Base-by-base conservation (phyloP, 192 early-diverging fungal genomes). In the Ambispora gerdemannii region DNA sequence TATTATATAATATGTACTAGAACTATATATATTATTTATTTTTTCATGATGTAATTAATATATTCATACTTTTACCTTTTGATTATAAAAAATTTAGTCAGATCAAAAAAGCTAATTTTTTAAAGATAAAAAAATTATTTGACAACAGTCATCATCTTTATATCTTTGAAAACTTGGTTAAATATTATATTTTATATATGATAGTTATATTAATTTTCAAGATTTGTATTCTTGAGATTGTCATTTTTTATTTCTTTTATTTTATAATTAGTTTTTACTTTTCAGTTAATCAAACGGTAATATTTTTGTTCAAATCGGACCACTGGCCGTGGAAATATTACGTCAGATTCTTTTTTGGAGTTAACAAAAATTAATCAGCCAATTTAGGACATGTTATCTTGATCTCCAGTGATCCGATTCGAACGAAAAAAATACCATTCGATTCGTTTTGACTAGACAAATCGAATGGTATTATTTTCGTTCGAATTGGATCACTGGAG, bases 331-430 rank as follows among this genome's bases (percentile, higher is more conserved):
- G 50, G 50, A 30, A 65, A 27, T 7, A 24, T 0, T n/a, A n/a
- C n/a, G n/a, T n/a, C n/a, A n/a, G n/a, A n/a, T n/a, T 49, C 28
- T 49, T 53, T 49, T 61, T 64, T 64, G 64, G 61, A 72, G 50
- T 34, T 61, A 25, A 65, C 66, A 43, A 32, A 63, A 3, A 50
- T 36, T 50, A 65, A 36, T n/a, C n/a, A 72, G 4, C 65, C n/a
- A 1, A 72, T 72, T n/a, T 65, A 72, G 43, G 65, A 47, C 3
- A 51, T 65, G 38, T 72, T 61, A 35, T 72, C n/a, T 50, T 72
- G 0, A 13, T 55, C 65, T 52, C 65, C 50, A 33, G 30, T 30
- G 30, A 65, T 28, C 32, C 65, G 65, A 62, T 72, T 50, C n/a
- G n/a, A n/a, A n/a, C n/a, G n/a, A n/a, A n/a, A n/a, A n/a, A n/a